A percentile compares a stretch with the other conserved stretches of the same genome.
Evolutionary conservation across 192 early-diverging fungal genomes (phyloP).

Genomic region (Gaertneriomyces semiglobifer): DNA sequence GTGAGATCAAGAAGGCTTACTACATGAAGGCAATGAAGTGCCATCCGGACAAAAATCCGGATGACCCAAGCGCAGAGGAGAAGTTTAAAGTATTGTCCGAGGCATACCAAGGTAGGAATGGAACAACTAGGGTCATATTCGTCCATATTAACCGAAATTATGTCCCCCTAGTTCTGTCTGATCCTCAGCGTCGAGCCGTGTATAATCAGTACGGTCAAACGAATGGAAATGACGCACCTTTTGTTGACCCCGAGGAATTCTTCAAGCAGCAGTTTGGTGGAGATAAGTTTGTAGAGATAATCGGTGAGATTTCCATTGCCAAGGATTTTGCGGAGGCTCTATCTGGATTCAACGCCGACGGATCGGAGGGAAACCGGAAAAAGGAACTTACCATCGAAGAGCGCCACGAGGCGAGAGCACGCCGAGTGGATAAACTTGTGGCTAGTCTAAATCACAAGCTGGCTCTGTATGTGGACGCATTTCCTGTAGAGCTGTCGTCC

Average conservation of each 20-base stretch:
- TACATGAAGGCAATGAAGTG: conserved; percentile 73
- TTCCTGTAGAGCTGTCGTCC: conserved; percentile 30
- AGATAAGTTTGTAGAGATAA: conserved; percentile 94
- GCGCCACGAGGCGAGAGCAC: conserved; percentile 46
- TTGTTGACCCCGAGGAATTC: conserved; percentile 90
- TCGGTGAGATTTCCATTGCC: conserved; percentile 96
- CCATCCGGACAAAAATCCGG: conserved; percentile 89
- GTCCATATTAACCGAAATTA: not conserved
- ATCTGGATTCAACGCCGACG: conserved; percentile 49
- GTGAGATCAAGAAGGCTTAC: conserved; percentile 93
- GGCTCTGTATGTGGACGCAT: conserved; percentile 67
- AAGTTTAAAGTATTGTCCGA: conserved; percentile 95
- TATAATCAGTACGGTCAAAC: conserved; percentile 87
- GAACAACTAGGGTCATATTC: not conserved
- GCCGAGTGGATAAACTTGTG: conserved; percentile 69
- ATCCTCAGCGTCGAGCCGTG: conserved; percentile 77
- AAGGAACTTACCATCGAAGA: conserved; percentile 50
- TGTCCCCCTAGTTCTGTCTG: conserved; percentile 66
- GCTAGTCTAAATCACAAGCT: conserved; percentile 75
- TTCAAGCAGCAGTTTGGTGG: conserved; percentile 97
- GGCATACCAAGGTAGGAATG: conserved; percentile 78
- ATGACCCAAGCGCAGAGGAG: conserved; percentile 69
- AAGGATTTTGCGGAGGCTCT: conserved; percentile 84
- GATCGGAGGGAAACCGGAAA: conserved; percentile 54
- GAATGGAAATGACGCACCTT: conserved; percentile 51